phyloP scores from a whole-genome alignment of 495 filamentous ascomycete genomes.

The Mytilinidion resinicola region DNA sequence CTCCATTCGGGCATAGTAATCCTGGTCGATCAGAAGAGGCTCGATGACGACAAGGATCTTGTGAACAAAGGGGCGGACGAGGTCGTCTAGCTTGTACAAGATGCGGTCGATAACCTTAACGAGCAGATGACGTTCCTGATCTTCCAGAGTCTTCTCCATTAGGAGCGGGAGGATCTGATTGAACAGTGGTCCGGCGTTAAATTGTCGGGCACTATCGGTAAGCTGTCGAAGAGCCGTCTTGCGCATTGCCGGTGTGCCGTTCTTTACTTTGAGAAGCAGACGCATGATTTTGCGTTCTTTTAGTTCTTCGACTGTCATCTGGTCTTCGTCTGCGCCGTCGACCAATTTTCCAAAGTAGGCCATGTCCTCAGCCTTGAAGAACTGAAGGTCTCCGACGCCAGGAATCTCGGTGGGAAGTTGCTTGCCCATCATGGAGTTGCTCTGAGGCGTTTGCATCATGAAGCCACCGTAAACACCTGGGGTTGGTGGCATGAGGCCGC shows the following conservation, averaged over 20 bases:
- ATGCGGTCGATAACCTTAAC: conserved; percentile 99
- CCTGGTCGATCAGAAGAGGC: conserved; percentile 95
- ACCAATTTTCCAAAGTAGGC: conserved; percentile 97
- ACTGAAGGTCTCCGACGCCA: conserved; percentile 93
- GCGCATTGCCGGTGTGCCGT: conserved; percentile 96
- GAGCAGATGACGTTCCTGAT: conserved; percentile 95
- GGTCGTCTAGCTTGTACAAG: conserved; percentile 95
- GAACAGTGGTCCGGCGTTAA: conserved; percentile 90
- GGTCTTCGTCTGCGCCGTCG: conserved; percentile 87
- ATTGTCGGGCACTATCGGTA: conserved; percentile 95
- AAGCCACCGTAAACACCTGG: conserved; percentile 70
- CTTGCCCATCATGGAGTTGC: conserved; percentile 70
- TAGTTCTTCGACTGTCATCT: conserved; percentile 86
- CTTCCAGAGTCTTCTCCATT: conserved; percentile 98
- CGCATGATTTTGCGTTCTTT: conserved; percentile 99
- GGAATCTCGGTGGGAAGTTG: conserved; percentile 95
- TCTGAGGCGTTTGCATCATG: conserved; percentile 96
- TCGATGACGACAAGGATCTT: conserved; percentile 99
- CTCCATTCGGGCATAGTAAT: conserved; percentile 98
- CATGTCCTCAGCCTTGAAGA: conserved; percentile 99
- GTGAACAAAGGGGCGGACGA: conserved; percentile 94
- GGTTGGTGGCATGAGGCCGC: conserved; percentile 73
- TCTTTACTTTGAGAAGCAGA: conserved; percentile 96
- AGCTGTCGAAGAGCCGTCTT: conserved; percentile 98
- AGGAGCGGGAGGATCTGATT: conserved; percentile 95